Evolutionary conservation across 495 filamentous ascomycete genomes (phyloP).

Genomic region (Penicillium arizonense): DNA sequence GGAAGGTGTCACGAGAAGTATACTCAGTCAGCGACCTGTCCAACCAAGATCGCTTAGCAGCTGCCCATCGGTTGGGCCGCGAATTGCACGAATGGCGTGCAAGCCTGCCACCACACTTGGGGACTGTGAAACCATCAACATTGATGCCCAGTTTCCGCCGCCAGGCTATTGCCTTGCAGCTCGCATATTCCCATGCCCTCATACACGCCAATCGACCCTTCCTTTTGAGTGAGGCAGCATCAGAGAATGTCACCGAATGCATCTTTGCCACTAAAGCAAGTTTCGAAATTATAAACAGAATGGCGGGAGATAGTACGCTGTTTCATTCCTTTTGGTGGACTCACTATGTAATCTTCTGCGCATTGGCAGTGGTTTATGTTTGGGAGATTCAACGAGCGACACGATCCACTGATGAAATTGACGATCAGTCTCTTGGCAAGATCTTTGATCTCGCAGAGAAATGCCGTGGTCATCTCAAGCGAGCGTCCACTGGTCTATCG

Average conservation of each 20-base stretch:
- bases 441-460: too few species aligned
- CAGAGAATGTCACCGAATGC: background rate
- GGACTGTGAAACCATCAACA: constrained; percentile 17
- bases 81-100: constrained; percentile 20
- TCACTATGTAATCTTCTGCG: constrained; percentile 37
- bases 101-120: constrained; percentile 18
- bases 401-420: background rate
- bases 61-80: constrained; percentile 8
- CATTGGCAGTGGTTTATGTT: constrained; percentile 33
- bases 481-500: too few species aligned
- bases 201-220: constrained; percentile 28
- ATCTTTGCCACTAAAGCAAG: too few species aligned
- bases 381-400: constrained; percentile 29
- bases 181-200: constrained; percentile 25
- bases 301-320: background rate
- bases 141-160: constrained; percentile 21
- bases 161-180: constrained; percentile 17
- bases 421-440: background rate
- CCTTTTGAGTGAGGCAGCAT: constrained; percentile 7
- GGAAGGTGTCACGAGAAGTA: constrained; percentile 21
- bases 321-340: constrained; percentile 39
- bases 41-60: constrained; percentile 7
- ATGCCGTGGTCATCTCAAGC: too few species aligned
- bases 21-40: constrained; percentile 11
- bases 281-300: too few species aligned